Conservation (phyloP, 1,139 yeast species). For the Hansenula sp. region DNA sequence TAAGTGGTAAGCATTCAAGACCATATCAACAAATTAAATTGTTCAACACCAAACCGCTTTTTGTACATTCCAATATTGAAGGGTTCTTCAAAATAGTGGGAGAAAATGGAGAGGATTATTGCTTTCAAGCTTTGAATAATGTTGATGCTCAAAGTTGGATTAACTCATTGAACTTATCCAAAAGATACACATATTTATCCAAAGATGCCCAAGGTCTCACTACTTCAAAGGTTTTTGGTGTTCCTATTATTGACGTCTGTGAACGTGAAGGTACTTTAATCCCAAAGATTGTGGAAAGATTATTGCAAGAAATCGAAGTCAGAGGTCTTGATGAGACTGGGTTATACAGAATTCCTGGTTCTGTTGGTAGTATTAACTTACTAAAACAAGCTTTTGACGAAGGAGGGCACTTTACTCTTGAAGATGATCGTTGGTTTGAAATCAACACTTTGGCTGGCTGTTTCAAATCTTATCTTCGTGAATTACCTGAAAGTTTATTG, state of each 20-base stretch:
- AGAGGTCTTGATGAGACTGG: constrained; percentile 92
- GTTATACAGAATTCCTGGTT: constrained; percentile 86
- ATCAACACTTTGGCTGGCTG: constrained; percentile 89
- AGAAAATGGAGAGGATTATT: constrained; percentile 51
- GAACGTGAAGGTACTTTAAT: constrained; percentile 57
- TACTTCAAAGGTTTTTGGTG: constrained; percentile 70
- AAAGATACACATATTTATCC: constrained; percentile 37
- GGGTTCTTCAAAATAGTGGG: constrained; percentile 57
- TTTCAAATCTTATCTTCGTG: constrained; percentile 80
- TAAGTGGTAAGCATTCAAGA: constrained; percentile 41
- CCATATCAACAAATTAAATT: constrained; percentile 56
- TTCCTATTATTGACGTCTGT: constrained; percentile 75
- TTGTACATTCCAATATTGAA: constrained; percentile 27
- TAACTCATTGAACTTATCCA: constrained; percentile 34
- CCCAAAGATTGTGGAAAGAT: constrained; percentile 62
- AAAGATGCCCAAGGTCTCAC: constrained; percentile 32
- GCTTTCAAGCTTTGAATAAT: constrained; percentile 67
- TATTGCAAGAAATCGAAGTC: constrained; percentile 71
- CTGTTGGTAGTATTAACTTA: constrained; percentile 70
- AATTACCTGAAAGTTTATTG: constrained; percentile 82
- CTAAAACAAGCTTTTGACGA: constrained; percentile 73
- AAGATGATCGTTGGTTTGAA: constrained; percentile 69
- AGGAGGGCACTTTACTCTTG: constrained; percentile 61
- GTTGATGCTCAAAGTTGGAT: constrained; percentile 77
- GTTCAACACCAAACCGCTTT: constrained; percentile 28